Base-by-base conservation (phyloP, 257 asterid species). In the Marsdenia floribunda region DNA sequence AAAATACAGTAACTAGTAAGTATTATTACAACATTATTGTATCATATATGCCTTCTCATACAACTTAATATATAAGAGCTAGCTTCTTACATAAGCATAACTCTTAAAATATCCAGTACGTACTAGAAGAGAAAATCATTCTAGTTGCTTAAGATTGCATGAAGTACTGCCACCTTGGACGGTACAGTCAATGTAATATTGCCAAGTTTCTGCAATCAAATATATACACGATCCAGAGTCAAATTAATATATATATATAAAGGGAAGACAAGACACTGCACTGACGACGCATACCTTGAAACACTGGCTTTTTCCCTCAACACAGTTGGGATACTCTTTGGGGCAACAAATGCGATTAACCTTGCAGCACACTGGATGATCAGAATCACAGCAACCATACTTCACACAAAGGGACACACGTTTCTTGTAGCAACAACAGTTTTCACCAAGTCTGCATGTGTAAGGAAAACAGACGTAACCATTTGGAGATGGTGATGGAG, bases 271-370 rank as follows among this genome's bases (percentile, higher is more conserved):
- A 35, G 64, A 55, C n/a, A 33, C 1, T 33, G 42, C 14, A 33
- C 24, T 22, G 29, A 69, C 42, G 6, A 38, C 21, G 46, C 84
- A 14, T 73, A 92, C 98, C 97, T 86, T 92, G 84, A 89, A 87
- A 76, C 97, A 95, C 1, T 82, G 4, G 76, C 83, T 85, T 77
- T 81, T 82, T 1, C 8, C 46, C 2, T 91, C 72, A 72, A 90
- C 97, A 52, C 97, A 95, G 15, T 85, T 79, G 0, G 98, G 98
- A 74, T 92, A 90, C 77, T 90, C 94, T 0, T 58, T 85, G 0
- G 97, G 97, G 69, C 98, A 92, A 75, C 96, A 91, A 70, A 86
- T 93, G 44, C 6, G 66, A 19, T 55, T 83, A 71, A 89, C 99
- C 68, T 86, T 66, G 74, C 99, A 92, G 70, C 99, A 92, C 10